Evolutionary conservation across 768 basidiomycete species (phyloP).

Genomic region (Trametes cubensis): DNA sequence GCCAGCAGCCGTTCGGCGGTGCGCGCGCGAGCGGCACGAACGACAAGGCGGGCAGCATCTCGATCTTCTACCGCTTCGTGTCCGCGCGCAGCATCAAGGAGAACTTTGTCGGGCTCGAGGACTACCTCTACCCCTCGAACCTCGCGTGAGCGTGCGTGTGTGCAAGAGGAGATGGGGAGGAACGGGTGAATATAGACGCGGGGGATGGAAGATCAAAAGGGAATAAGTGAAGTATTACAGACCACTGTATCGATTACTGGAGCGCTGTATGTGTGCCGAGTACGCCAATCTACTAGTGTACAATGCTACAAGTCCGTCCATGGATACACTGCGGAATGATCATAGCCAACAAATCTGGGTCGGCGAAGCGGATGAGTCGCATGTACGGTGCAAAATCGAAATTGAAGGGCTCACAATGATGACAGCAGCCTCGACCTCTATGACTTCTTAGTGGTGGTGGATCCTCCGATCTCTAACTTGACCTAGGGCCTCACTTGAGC

Average conservation of each 20-base stretch:
- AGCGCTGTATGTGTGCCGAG: slow-evolving; percentile 1
- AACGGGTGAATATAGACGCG: neutral
- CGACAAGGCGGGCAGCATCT: slow-evolving; percentile 92
- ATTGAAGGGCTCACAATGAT: neutral
- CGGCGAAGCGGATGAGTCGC: too few species aligned
- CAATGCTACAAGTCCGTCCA: slow-evolving; percentile 8
- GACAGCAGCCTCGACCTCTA: neutral
- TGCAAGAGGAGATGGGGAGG: neutral
- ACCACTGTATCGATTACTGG: slow-evolving; percentile 17
- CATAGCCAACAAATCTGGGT: neutral
- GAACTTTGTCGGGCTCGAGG: slow-evolving; percentile 84
- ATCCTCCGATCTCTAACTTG: slow-evolving; percentile 9
- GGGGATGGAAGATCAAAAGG: neutral
- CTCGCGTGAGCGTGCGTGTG: slow-evolving; percentile 45
- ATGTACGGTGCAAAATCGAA: too few species aligned
- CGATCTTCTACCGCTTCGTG: slow-evolving; percentile 79
- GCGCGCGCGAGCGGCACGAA: slow-evolving; percentile 93
- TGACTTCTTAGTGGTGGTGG: neutral
- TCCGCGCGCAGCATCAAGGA: slow-evolving; percentile 95
- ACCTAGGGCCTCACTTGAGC: neutral
- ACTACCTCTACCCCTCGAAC: slow-evolving; percentile 88
- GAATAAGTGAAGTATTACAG: neutral
- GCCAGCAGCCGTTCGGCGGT: slow-evolving; percentile 98
- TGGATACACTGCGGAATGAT: neutral
- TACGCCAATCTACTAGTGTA: slow-evolving; percentile 4